A percentile compares a stretch with the other conserved stretches of the same genome.
Conservation (phyloP, 345 rosid species). For the Moricandia moricandioides region DNA sequence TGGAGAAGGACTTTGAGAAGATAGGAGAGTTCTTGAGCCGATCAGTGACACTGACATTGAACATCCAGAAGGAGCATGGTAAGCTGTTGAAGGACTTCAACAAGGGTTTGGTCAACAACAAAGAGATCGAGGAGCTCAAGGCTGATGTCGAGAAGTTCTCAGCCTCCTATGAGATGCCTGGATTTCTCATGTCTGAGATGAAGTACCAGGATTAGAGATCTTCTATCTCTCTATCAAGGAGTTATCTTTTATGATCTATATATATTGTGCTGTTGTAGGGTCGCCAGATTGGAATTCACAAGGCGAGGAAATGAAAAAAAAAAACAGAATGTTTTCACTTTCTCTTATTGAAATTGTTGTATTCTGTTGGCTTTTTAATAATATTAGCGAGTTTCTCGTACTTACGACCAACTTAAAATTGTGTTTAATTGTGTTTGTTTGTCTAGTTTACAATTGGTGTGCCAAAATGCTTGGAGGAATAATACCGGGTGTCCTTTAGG, state of each 20-base stretch:
- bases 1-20: conserved; percentile 94
- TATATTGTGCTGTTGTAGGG: conserved; percentile 26
- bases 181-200: conserved; percentile 70
- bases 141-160: conserved; percentile 76
- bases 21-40: conserved; percentile 93
- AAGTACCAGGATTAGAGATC: conserved; percentile 61
- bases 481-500: no score
- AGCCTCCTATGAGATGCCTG: conserved; percentile 78
- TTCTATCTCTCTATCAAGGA: neutral
- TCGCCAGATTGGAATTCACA: conserved; percentile 14
- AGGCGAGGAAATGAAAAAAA: conserved; percentile 20
- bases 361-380: conserved; percentile 22
- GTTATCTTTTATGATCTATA: conserved; percentile 13
- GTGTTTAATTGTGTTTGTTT: neutral
- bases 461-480: neutral
- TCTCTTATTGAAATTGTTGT: conserved; percentile 25
- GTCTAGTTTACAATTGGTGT: neutral
- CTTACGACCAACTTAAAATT: neutral
- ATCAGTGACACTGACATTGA: conserved; percentile 76
- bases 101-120: conserved; percentile 84
- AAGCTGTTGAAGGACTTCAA: conserved; percentile 89
- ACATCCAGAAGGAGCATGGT: conserved; percentile 78
- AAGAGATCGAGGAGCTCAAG: conserved; percentile 82
- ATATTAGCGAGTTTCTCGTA: conserved; percentile 1
- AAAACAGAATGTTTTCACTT: neutral